Base-by-base conservation (phyloP, 139 green algal species). In the Chlamydomonas asymmetrica region DNA sequence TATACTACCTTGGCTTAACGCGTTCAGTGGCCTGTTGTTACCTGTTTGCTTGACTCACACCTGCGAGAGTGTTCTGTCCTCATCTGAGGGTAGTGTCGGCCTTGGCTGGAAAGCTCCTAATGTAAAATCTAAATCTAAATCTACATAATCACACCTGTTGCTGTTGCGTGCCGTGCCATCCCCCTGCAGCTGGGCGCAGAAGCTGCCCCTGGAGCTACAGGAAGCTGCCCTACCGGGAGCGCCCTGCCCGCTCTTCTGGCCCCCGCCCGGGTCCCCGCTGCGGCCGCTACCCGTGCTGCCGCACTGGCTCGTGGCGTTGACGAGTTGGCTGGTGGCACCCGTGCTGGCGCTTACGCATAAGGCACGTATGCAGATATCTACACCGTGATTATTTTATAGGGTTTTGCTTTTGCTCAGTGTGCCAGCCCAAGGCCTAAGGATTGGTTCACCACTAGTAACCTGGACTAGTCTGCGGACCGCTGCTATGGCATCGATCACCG, bases 201-300 rank as follows among this genome's bases (percentile, higher is more conserved):
- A 74, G 65, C 54, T 80, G 45, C 74, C 74, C 6, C 22, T 43
- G 3, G 35, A 71, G 54, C 6, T 69, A 25, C 16, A 31, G 25
- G 65, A 56, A 1, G 74, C 74, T 8, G 74, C 74, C 2, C 63
- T 52, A 18, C 74, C 74, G 1, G 74, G 74, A 31, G 65, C 66
- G 52, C 66, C 75, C 1, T 81, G 75, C 40, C 68, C 54, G 66
- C 43, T 81, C 45, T 63, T 81, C 38, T 81, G 75, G 75, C 75
- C 75, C 9, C 75, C 66, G 5, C 71, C 71, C 1, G 25, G 18
- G 2, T 8, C 7, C 41, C 71, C 59, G 1, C 71, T 54, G 32
- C 32, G 41, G 2, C 49, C 32, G 59, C 59, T 70, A 59, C 41
- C 32, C 8, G 59, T 34, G 3, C 34, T 41, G 4, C 41, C 59